These are phyloP conservation scores for Polyporus arcularius DNA, from an alignment of 768 basidiomycete species.

Conservation along the genomic window DNA sequence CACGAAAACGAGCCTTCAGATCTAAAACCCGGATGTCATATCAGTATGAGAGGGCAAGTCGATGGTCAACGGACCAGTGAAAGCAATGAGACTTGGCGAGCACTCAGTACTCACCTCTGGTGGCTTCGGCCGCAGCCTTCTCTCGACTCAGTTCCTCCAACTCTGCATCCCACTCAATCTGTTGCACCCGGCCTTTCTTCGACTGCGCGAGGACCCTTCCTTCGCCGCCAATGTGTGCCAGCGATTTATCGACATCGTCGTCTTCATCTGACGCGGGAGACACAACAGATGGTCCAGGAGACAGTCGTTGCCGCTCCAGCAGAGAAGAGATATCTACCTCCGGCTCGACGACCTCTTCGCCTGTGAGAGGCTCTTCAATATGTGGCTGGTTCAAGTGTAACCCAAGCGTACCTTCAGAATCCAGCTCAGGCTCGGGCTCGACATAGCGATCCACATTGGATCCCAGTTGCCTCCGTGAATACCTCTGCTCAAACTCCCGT, in stretches of 20 bases:
- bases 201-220: constrained; percentile 23
- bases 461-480: constrained; percentile 56
- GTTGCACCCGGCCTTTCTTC: constrained; percentile 64
- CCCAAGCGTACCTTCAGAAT: constrained; percentile 58
- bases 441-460: constrained; percentile 75
- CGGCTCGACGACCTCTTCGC: constrained; percentile 66
- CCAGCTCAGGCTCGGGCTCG: constrained; percentile 69
- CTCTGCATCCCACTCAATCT: constrained; percentile 68
- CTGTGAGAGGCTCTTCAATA: constrained; percentile 34
- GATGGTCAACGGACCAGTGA: too few relatives aligned
- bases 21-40: constrained; percentile 17
- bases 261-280: constrained; percentile 29
- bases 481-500: constrained; percentile 51
- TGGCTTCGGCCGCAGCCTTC: constrained; percentile 74
- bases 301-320: constrained; percentile 60
- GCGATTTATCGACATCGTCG: constrained; percentile 58
- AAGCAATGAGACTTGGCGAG: too few relatives aligned
- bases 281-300: constrained; percentile 21
- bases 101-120: constrained; percentile 52
- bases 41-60: background rate
- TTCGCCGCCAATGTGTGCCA: constrained; percentile 49
- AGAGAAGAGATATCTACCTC: constrained; percentile 73
- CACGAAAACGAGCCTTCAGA: constrained; percentile 33
- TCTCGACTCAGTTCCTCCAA: constrained; percentile 68
- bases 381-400: background rate